Base-by-base conservation (phyloP, 495 filamentous ascomycete species). In the Cenococcum geophilum region DNA sequence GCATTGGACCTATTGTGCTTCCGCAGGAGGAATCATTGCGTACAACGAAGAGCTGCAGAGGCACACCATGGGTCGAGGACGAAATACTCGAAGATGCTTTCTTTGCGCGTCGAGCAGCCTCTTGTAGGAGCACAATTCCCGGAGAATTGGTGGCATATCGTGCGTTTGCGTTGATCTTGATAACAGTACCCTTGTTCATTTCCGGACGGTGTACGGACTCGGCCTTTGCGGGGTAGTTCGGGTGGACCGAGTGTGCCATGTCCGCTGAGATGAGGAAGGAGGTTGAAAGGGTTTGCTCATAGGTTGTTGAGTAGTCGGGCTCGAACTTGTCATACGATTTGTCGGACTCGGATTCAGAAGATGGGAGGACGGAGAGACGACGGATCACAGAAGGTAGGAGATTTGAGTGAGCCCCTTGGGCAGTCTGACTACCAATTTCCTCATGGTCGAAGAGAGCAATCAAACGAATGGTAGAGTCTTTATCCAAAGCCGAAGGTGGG, bases 141-240 rank as follows among this genome's bases (percentile, higher is more conserved):
- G 95, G 93, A 3, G 90, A 88, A 76, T 96, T 97, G 57, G 93
- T 97, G 42, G 91, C 89, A 73, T 99, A 99, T 53, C 92, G 85
- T 54, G 91, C 89, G 71, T 97, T 97, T 53, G 95, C 93, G 73
- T 99, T 99, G 77, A 99, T 79, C 78, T 99, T 99, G 77, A 99
- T 89, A 43, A 97, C 92, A 16, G 89, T 86, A 40, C 93, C 93
- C 73, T 89, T 89, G 80, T 99, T 99, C 80, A 97, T 92, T 69
- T 93, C 86, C 4, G 95, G 93, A 56, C 87, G 83, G 75, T 97
- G 93, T 62, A 88, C 86, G 40, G 82, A 72, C 77, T 99, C 93
- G 74, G 97, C 96, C 76, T 97, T 97, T 62, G 73, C 80, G 0
- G 85, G 76, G 74, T 96, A 97, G 76, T 99, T 99, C 37, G 93